Base-by-base conservation (phyloP, 2,329 filamentous ascomycete genomes). In the Aspergillus sp. region DNA sequence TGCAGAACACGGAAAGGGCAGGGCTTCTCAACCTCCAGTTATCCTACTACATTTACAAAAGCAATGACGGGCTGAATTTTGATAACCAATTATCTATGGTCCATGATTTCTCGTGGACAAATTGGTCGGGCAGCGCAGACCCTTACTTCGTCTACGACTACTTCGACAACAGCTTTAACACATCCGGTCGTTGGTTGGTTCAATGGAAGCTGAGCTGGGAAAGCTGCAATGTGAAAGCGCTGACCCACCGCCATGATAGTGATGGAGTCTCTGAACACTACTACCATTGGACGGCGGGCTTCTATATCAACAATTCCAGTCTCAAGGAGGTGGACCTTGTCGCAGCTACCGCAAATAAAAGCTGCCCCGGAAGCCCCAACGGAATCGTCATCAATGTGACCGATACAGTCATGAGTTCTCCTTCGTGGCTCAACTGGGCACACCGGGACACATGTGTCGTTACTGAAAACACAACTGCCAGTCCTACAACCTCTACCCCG, bases 1-100 rank as follows among this genome's bases (percentile, higher is more conserved):
- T 67, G 8, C 62, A 64, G 47, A 64, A 65, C 55, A n/a, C 60
- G 5, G n/a, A 60, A 53, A 47, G 10, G 38, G 60, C 64, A 15
- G 8, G 58, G 55, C 59, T 58, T 42, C 57, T 67, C 17, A 60
- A 65, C 32, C 56, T 58, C 1, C 4, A 13, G 1, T 42, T 67
- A 21, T 53, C n/a, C 42, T 62, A 60, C 50, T 10, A n/a, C 4
- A 38, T 66, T 32, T 58, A 52, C 55, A 48, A 54, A 25, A 19
- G 44, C 38, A 36, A 61, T 41, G 25, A 59, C 36, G 25, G 57
- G 27, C 13, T 21, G n/a, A 48, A 32, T 13, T 5, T 11, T 11
- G 30, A 5, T 27, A 30, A 41, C 39, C 38, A 27, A 13, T 10
- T 0, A 13, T 42, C 1, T 2, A 2, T 25, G 1, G 23, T 25